A percentile compares a stretch with the other conserved stretches of the same genome.
Conservation (phyloP, 2,329 filamentous ascomycete species). For the Dactylellina leptospora region DNA sequence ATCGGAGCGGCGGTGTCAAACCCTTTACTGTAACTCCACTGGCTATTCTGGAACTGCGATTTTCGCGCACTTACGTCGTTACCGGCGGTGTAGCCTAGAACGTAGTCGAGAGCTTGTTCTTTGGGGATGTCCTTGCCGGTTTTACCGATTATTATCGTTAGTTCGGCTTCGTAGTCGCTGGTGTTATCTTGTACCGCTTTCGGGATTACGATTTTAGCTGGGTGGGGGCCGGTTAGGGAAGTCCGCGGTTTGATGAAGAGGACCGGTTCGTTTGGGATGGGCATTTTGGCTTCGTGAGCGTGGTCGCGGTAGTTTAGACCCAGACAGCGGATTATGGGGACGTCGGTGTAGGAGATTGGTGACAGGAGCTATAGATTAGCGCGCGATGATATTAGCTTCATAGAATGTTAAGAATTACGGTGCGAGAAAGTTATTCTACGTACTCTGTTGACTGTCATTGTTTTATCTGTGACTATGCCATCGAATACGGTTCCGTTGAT, state of each 20-base stretch:
- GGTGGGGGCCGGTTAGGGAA: slow-evolving; percentile 67
- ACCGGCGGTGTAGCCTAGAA: slow-evolving; percentile 77
- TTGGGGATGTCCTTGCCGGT: slow-evolving; percentile 72
- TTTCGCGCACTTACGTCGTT: slow-evolving; percentile 74
- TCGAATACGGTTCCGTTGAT: slow-evolving; percentile 60
- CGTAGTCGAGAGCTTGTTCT: slow-evolving; percentile 72
- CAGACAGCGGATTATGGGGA: slow-evolving; percentile 71
- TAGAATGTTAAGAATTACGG: background rate
- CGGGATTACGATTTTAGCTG: slow-evolving; percentile 69
- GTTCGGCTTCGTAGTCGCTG: slow-evolving; percentile 82
- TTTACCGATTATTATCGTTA: slow-evolving; percentile 77
- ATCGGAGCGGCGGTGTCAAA: slow-evolving; percentile 80
- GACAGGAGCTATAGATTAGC: slow-evolving; percentile 26
- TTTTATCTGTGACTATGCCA: slow-evolving; percentile 59
- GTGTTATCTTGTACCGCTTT: slow-evolving; percentile 72
- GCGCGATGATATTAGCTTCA: background rate
- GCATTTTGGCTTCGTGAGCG: slow-evolving; percentile 74
- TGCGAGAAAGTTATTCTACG: background rate
- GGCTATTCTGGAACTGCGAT: slow-evolving; percentile 78
- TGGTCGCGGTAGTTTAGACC: slow-evolving; percentile 78
- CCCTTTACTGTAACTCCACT: slow-evolving; percentile 76
- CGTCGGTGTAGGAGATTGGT: slow-evolving; percentile 15
- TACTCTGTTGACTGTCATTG: slow-evolving; percentile 57
- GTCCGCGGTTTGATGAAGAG: slow-evolving; percentile 77
- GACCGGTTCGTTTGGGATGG: slow-evolving; percentile 75